Percentiles rank a stretch among this genome's conserved stretches.
Evolutionary conservation across 1,139 yeast genomes (phyloP).

Genomic region (Protomyces inundatus): DNA sequence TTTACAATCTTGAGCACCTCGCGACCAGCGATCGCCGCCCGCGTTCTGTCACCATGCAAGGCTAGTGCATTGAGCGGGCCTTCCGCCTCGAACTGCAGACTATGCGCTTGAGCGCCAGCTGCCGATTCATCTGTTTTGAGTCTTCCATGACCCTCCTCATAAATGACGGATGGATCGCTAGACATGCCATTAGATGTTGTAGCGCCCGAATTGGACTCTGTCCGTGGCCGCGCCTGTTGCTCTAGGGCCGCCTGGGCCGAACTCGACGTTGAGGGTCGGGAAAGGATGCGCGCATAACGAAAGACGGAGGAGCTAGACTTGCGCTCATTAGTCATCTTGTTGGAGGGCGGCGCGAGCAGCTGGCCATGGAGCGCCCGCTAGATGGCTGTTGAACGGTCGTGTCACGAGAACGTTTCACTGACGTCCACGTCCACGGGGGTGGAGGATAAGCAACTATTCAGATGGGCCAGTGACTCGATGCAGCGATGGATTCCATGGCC

Average conservation of each 20-base stretch:
- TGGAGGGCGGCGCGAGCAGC: too few relatives aligned
- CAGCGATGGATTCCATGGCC: too few relatives aligned
- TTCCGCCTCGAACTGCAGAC: neutral
- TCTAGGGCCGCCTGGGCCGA: neutral
- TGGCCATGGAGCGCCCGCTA: too few relatives aligned
- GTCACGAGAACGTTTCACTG: too few relatives aligned
- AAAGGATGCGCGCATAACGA: neutral
- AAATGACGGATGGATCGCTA: neutral
- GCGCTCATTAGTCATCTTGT: neutral
- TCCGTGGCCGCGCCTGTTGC: neutral
- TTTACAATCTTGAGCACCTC: constrained; percentile 36
- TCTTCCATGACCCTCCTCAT: neutral
- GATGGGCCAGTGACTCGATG: neutral
- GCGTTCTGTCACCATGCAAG: constrained; percentile 2
- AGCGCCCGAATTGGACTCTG: neutral
- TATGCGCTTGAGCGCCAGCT: neutral
- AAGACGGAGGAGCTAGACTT: neutral
- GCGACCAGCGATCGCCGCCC: constrained; percentile 25
- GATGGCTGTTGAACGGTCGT: too few relatives aligned
- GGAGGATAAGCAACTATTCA: too few relatives aligned
- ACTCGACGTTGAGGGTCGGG: neutral
- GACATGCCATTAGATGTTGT: neutral
- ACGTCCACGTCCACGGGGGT: too few relatives aligned
- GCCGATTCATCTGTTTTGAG: neutral
- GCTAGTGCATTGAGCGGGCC: constrained; percentile 22